Percentiles rank a stretch among this genome's conserved stretches.
Evolutionary conservation across 805 yeast species (phyloP).

Genomic region (Yarrowia hollandica): DNA sequence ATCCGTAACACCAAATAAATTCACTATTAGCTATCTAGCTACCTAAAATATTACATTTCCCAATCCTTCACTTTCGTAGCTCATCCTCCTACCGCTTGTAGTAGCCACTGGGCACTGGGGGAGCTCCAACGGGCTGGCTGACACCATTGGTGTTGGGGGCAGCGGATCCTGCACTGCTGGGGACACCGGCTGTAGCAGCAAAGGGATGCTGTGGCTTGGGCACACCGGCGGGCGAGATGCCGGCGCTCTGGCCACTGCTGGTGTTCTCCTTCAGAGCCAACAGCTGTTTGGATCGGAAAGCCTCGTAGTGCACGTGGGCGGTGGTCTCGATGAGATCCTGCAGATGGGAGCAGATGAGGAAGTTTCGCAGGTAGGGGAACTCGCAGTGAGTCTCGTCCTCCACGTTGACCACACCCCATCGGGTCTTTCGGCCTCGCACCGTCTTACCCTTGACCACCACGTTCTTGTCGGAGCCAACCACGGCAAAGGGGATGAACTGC

Average conservation of each 20-base stretch:
- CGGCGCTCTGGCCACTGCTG: constrained; percentile 16
- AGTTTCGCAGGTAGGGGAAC: constrained; percentile 89
- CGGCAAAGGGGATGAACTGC: constrained; percentile 76
- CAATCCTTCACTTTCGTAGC: neutral
- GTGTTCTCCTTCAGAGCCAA: constrained; percentile 85
- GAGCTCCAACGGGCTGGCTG: constrained; percentile 19
- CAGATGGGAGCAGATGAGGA: constrained; percentile 90
- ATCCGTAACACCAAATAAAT: constrained; percentile 14
- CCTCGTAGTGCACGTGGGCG: constrained; percentile 81
- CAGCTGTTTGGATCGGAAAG: constrained; percentile 90
- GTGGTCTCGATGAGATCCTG: constrained; percentile 96
- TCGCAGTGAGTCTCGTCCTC: constrained; percentile 96
- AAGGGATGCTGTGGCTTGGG: constrained; percentile 13
- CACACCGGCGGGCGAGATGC: constrained; percentile 8
- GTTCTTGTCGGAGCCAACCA: constrained; percentile 84
- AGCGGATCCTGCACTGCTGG: constrained; percentile 17
- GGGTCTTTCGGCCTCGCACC: constrained; percentile 86
- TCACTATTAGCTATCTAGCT: constrained; percentile 6
- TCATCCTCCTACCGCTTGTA: constrained; percentile 4
- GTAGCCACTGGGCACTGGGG: constrained; percentile 23
- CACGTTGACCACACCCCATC: constrained; percentile 91
- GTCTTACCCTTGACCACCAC: constrained; percentile 73
- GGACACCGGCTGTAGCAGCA: constrained; percentile 13
- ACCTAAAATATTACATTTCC: constrained; percentile 11
- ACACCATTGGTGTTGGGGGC: neutral